Percentiles rank a stretch among this genome's conserved stretches.
Evolutionary conservation across 1,284 basidiomycete genomes (phyloP).

Genomic region (Exsudoporus floridanus): DNA sequence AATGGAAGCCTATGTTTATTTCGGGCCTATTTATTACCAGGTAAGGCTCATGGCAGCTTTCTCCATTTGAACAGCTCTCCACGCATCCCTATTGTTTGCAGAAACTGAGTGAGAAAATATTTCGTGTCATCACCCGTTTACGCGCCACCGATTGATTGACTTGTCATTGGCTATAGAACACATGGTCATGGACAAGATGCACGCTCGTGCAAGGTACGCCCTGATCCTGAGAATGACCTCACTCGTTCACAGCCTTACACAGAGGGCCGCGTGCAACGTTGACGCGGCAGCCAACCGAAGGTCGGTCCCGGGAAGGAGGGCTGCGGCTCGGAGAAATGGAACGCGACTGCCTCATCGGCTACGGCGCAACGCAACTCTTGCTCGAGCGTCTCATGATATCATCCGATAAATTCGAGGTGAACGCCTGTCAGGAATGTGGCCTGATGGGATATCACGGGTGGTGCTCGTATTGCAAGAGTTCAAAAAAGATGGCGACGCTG

Average conservation of each 20-base stretch:
- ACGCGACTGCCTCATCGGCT: conserved; percentile 93
- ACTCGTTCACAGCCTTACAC: conserved; percentile 17
- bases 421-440: conserved; percentile 94
- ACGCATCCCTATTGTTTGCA: conserved; percentile 35
- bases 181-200: conserved; percentile 99
- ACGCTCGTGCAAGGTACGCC: conserved; percentile 86
- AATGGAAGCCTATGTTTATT: conserved; percentile 96
- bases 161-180: conserved; percentile 57
- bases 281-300: conserved; percentile 98
- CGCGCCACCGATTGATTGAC: conserved; percentile 26
- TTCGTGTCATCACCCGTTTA: neutral
- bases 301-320: conserved; percentile 95
- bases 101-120: conserved; percentile 70
- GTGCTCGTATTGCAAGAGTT: conserved; percentile 95
- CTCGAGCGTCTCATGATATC: conserved; percentile 98
- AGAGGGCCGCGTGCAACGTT: conserved; percentile 95
- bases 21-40: conserved; percentile 99
- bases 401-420: conserved; percentile 95
- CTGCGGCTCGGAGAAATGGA: conserved; percentile 99
- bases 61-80: conserved; percentile 8
- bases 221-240: conserved; percentile 9
- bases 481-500: conserved; percentile 92
- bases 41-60: conserved; percentile 39
- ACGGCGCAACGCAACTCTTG: conserved; percentile 94
- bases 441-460: conserved; percentile 96